Percentiles rank a stretch among this genome's conserved stretches.
These are phyloP conservation scores for Uronychia setigera DNA, from an alignment of 73 alveolate genomes.

Conservation along the genomic window DNA sequence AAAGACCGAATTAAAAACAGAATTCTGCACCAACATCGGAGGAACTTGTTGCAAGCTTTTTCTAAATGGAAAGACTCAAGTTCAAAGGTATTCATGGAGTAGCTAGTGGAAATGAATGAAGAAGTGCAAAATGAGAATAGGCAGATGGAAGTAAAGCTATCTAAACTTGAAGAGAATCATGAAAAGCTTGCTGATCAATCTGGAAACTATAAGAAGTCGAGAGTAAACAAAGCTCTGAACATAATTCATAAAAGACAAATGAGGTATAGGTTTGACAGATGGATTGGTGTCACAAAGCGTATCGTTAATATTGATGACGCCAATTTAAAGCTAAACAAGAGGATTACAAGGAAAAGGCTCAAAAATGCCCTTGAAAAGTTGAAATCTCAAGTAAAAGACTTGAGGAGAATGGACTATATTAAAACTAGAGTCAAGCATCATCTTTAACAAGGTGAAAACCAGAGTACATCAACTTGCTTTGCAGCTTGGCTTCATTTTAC, in stretches of 20 bases:
- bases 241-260: conserved; percentile 32
- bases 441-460: background rate
- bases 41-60: conserved; percentile 22
- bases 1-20: conserved; percentile 36
- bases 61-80: conserved; percentile 35
- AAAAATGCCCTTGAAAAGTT: conserved; percentile 29
- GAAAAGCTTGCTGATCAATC: background rate
- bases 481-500: conserved; percentile 30
- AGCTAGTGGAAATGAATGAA: conserved; percentile 32
- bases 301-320: conserved; percentile 40
- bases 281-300: conserved; percentile 28
- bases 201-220: conserved; percentile 1
- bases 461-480: conserved; percentile 8
- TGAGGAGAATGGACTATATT: conserved; percentile 42
- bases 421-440: conserved; percentile 38
- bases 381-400: conserved; percentile 28
- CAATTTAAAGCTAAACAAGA: conserved; percentile 9
- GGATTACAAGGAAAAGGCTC: conserved; percentile 13
- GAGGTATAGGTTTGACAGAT: conserved; percentile 34
- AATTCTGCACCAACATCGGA: conserved; percentile 25
- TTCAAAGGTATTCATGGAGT: conserved; percentile 17
- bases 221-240: conserved; percentile 40
- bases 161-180: background rate
- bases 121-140: conserved; percentile 44
- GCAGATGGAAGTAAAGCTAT: background rate